Evolutionary conservation across 2,329 filamentous ascomycete species (phyloP), one percentile per base, ranked within the genome.

Genomic region (Verticillium isaacii): DNA sequence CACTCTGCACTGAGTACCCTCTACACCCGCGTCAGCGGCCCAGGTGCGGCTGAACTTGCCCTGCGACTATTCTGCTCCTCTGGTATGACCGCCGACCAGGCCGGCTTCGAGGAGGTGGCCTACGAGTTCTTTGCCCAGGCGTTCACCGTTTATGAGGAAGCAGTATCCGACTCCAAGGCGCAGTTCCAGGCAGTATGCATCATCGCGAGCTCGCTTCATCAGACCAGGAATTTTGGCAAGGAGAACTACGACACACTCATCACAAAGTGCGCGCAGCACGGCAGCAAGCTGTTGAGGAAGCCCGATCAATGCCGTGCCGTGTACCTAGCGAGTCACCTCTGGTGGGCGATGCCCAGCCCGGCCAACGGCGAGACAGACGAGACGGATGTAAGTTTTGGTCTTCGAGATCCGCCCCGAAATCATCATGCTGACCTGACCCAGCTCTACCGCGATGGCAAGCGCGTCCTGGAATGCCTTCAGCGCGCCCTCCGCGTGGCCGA

Each of bases 201-300:
- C 45, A 93, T 99, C 70, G 92, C 94, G 2, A 92, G 90, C 61
- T 92, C 91, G 5, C 80, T 99, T 61, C 93, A 97, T 72, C 89
- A 92, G 66, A 94, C 92, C 14, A 85, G 94, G 62, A 89, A 94
- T 70, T 99, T 99, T 74, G 89, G 91, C 65, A 93, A 94, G 74
- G 95, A 99, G 77, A 99, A 98, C 72, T 99, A 98, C 76, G 96
- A 99, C 74, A 99, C 95, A 0, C 82, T 99, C 37, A 99, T 99
- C 72, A 99, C 95, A 11, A 99, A 99, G 77, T 96, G 93, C 67
- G 94, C 96, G 2, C 84, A 98, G 68, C 96, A 99, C 72, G 94
- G 95, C 19, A 97, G 93, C 78, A 99, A 98, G 75, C 81, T 99
- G 66, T 83, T 99, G 68, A 94, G 97, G 77, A 99, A 99, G 79